Evolutionary conservation across 257 asterid species (phyloP), one percentile per base, ranked within the genome.

Genomic region (Ilex asprella): DNA sequence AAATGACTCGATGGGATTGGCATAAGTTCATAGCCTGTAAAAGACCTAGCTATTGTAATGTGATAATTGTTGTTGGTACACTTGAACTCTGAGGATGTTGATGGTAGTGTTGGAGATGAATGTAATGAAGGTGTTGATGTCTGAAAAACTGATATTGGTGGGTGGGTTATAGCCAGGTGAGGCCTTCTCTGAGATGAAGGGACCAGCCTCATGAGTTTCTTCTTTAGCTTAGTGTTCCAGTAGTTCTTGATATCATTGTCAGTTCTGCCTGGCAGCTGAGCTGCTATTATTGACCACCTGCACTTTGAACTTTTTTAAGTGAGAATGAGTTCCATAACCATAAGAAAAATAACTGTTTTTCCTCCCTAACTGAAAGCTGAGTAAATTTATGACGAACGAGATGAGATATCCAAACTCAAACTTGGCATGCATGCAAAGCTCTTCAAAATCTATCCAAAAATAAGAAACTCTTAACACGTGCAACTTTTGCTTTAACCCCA

Each of bases 201-300:
- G 11, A 27, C 21, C 31, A 55, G 49, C 30, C 76, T 70, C 50
- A 75, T 59, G 31, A 84, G 62, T 62, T 84, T 90, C 82, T 85
- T 87, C 67, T 84, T 90, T 3, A 90, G 97, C 83, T 87, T 90
- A 1, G 95, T 90, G 88, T 90, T 90, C 97, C 97, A 89, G 62
- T 89, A 83, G 75, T 89, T 89, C 66, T 89, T 89, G 61, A 89
- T 89, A 30, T 89, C 97, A 44, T 89, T 89, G 66, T 89, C 97
- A 0, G 97, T 89, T 64, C 95, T 87, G 0, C 97, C 94, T 5
- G 88, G 94, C 55, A 90, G 77, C 31, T 85, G 88, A 9, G 83
- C 86, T 47, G 97, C 97, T 63, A 90, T 90, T 58, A 87, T 81
- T 60, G 91, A 84, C 91, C 88, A 84, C 59, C 88, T 82, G 70